Base-by-base conservation (phyloP, 768 basidiomycete genomes). In the Erythrobasidium yunnanense region DNA sequence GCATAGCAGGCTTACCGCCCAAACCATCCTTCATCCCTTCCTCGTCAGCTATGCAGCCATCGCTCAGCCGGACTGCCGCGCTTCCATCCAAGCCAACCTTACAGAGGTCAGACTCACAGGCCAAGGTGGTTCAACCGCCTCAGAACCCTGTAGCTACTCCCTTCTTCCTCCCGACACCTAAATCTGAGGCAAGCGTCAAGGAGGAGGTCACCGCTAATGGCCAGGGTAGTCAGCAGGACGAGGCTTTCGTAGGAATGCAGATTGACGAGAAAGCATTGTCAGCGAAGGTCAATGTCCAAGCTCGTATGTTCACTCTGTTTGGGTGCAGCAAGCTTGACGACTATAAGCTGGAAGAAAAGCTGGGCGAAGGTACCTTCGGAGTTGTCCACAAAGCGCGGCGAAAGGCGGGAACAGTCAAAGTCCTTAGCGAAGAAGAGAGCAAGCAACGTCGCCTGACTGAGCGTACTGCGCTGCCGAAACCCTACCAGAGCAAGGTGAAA, bases 321-420 rank as follows among this genome's bases (percentile, higher is more conserved):
- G 78, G 78, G 0, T 71, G 71, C 0, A 74, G 75, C 18, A 70
- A 79, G 62, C 82, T 91, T 69, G 77, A 77, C 17, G 87, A 88
- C 69, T 96, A 95, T 74, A 83, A 85, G 62, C 80, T 85, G 15
- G 85, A 86, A 45, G 86, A 85, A 1, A 95, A 96, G 77, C 78
- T 97, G 17, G 93, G 93, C 35, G 93, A 96, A 76, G 93, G 93
- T 2, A 97, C 93, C 27, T 97, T 97, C 76, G 93, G 92, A 87
- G 89, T 75, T 50, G 86, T 83, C 2, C 67, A 62, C 33, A 72
- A 71, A 20, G 73, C 46, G 5, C 22, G 42, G 8, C 45, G 35
- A 20, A 65, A 55, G 25, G 22, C 38, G 27, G 23, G 67, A 30
- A 32, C 27, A 20, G 53, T 53, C 5, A 1, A 20, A 2, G 23